phyloP scores from a whole-genome alignment of 352 stramenopile species.

The Elongisporangium prolatum region DNA sequence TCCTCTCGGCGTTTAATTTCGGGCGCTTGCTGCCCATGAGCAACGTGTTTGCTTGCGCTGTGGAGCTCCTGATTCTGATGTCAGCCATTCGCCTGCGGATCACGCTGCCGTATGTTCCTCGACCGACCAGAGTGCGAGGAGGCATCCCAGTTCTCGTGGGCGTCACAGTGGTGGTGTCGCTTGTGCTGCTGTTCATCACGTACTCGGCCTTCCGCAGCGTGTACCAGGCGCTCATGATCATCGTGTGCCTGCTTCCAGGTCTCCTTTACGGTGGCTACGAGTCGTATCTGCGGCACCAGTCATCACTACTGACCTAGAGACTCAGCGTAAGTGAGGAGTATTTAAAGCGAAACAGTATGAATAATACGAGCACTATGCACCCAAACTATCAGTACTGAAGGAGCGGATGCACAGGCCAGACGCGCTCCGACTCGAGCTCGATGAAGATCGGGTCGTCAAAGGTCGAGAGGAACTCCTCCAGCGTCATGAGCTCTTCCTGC shows the following conservation, averaged over 20 bases:
- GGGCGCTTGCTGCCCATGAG: conserved; percentile 75
- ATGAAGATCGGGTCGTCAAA: conserved; percentile 36
- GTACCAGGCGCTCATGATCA: too few species aligned
- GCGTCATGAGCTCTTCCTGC: conserved; percentile 56
- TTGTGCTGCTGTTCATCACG: too few species aligned
- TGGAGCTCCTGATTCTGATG: conserved; percentile 84
- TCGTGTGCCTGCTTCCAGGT: too few species aligned
- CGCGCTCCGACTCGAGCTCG: conserved; percentile 65
- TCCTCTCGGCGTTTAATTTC: conserved; percentile 38
- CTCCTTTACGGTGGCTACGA: too few species aligned
- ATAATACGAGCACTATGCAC: too few species aligned
- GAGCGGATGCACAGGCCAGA: conserved; percentile 70
- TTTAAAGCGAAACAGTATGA: too few species aligned
- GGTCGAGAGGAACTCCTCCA: conserved; percentile 49
- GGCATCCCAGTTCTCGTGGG: too few species aligned
- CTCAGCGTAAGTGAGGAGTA: too few species aligned
- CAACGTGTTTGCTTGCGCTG: conserved; percentile 86
- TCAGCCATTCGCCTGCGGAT: conserved; percentile 86
- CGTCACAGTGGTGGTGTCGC: too few species aligned
- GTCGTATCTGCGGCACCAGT: too few species aligned
- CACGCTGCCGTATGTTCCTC: conserved; percentile 51
- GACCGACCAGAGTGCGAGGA: conserved; percentile 38
- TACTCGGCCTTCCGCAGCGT: too few species aligned
- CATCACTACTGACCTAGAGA: too few species aligned
- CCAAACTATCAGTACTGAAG: conserved; percentile 49